Conservation (phyloP, 768 basidiomycete genomes). For the Trametes coccinea region DNA sequence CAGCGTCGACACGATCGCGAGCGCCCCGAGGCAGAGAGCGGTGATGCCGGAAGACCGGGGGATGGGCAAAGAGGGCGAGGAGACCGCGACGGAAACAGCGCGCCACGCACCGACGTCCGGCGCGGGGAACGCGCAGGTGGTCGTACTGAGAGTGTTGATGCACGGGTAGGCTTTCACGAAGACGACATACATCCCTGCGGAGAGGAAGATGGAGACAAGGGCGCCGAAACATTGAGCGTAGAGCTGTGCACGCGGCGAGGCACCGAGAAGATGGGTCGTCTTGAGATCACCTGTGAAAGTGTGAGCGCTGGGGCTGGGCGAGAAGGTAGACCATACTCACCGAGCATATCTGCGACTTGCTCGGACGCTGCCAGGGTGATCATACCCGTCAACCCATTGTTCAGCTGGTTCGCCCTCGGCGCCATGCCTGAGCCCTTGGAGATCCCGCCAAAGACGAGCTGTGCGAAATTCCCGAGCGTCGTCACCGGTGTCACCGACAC, state of each 20-base stretch:
- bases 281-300: slow-evolving; percentile 21
- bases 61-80: too few species aligned
- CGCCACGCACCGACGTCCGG: slow-evolving; percentile 27
- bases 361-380: slow-evolving; percentile 27
- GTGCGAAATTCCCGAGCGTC: slow-evolving; percentile 25
- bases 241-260: slow-evolving; percentile 29
- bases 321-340: not conserved
- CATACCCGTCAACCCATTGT: slow-evolving; percentile 27
- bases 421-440: slow-evolving; percentile 21
- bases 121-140: slow-evolving; percentile 26
- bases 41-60: too few species aligned
- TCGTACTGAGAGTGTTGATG: slow-evolving; percentile 24
- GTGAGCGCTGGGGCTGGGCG: not conserved
- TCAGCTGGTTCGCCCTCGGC: slow-evolving; percentile 20
- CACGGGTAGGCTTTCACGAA: slow-evolving; percentile 27
- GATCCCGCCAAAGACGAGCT: slow-evolving; percentile 27
- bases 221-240: slow-evolving; percentile 30
- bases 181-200: slow-evolving; percentile 26
- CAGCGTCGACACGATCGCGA: too few species aligned
- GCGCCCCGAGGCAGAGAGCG: too few species aligned
- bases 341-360: slow-evolving; percentile 27
- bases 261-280: slow-evolving; percentile 28
- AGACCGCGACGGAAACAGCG: not conserved
- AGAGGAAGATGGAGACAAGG: slow-evolving; percentile 31
- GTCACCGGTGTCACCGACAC: slow-evolving; percentile 28